Percentiles rank a stretch among this genome's conserved stretches.
Evolutionary conservation across 2,329 filamentous ascomycete species (phyloP).

Genomic region (Thelonectria rubi): DNA sequence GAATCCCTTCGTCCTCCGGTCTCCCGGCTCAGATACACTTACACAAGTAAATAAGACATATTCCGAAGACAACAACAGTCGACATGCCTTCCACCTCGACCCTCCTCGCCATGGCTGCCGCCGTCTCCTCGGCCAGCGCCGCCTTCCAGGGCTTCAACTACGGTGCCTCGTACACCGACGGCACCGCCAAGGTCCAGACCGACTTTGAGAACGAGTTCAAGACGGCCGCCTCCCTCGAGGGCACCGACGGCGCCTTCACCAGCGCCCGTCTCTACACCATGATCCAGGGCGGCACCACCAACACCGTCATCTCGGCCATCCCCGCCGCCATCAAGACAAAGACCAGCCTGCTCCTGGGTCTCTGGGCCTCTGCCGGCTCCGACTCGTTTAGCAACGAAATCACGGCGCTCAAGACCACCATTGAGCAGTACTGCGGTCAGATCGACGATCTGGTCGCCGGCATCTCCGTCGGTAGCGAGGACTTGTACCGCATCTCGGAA

Average conservation of each 20-base stretch:
- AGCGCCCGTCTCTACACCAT: slow-evolving; percentile 80
- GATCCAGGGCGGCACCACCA: slow-evolving; percentile 73
- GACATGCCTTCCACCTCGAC: slow-evolving; percentile 46
- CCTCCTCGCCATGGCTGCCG: slow-evolving; percentile 48
- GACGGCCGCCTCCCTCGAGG: slow-evolving; percentile 68
- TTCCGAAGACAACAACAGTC: not conserved
- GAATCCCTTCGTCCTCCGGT: slow-evolving; percentile 12
- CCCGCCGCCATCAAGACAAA: slow-evolving; percentile 84
- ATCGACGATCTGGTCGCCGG: slow-evolving; percentile 76
- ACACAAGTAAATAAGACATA: not conserved
- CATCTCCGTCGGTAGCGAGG: slow-evolving; percentile 88
- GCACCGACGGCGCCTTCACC: slow-evolving; percentile 70
- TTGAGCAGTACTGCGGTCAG: slow-evolving; percentile 71
- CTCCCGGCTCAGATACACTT: not conserved
- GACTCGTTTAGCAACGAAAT: slow-evolving; percentile 76
- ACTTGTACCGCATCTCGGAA: slow-evolving; percentile 82
- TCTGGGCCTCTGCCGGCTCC: slow-evolving; percentile 80
- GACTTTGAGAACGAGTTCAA: slow-evolving; percentile 79
- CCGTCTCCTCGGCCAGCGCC: slow-evolving; percentile 48
- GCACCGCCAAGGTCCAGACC: slow-evolving; percentile 65
- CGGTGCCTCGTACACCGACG: slow-evolving; percentile 68
- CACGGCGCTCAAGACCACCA: slow-evolving; percentile 73
- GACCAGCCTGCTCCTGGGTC: slow-evolving; percentile 80
- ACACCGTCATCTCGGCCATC: slow-evolving; percentile 75
- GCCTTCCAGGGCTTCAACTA: slow-evolving; percentile 77